A percentile compares a stretch with the other conserved stretches of the same genome.
These are phyloP conservation scores for Chlorokybus atmophyticus DNA, from an alignment of 139 green algal species.

Conservation along the genomic window DNA sequence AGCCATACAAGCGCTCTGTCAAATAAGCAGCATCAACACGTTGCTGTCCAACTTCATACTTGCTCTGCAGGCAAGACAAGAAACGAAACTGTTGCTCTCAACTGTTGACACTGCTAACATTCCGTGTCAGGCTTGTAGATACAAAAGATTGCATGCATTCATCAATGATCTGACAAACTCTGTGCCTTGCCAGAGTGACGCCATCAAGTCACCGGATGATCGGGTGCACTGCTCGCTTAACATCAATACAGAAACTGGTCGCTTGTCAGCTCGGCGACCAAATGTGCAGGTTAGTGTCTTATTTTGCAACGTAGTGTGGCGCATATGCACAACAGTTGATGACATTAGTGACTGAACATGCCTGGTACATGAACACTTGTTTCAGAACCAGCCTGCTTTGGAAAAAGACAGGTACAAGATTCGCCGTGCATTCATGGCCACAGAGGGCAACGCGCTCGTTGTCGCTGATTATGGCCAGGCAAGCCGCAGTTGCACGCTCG, in stretches of 20 bases:
- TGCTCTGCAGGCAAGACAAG: slow-evolving; percentile 88
- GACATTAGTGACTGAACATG: no score
- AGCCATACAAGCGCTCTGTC: slow-evolving; percentile 32
- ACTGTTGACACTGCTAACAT: no score
- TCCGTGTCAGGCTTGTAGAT: no score
- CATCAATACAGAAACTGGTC: slow-evolving; percentile 97
- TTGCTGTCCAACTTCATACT: slow-evolving; percentile 88
- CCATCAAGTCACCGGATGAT: slow-evolving; percentile 13
- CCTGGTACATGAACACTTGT: background rate
- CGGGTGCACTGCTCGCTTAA: slow-evolving; percentile 92
- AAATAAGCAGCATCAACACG: slow-evolving; percentile 76
- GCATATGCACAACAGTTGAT: no score
- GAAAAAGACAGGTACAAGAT: slow-evolving; percentile 84
- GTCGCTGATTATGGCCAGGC: slow-evolving; percentile 79
- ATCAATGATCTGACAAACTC: background rate
- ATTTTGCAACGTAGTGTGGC: no score
- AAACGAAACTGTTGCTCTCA: no score
- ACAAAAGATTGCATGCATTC: no score
- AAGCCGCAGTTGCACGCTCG: no score
- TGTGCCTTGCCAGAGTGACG: background rate
- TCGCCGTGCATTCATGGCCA: slow-evolving; percentile 13
- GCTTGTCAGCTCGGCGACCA: slow-evolving; percentile 70
- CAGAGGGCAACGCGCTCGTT: slow-evolving; percentile 62
- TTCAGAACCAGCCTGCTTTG: slow-evolving; percentile 85
- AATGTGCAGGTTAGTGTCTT: slow-evolving; percentile 89